Conservation (phyloP, 2,329 filamentous ascomycete species). For the Zymoseptoria tritici region DNA sequence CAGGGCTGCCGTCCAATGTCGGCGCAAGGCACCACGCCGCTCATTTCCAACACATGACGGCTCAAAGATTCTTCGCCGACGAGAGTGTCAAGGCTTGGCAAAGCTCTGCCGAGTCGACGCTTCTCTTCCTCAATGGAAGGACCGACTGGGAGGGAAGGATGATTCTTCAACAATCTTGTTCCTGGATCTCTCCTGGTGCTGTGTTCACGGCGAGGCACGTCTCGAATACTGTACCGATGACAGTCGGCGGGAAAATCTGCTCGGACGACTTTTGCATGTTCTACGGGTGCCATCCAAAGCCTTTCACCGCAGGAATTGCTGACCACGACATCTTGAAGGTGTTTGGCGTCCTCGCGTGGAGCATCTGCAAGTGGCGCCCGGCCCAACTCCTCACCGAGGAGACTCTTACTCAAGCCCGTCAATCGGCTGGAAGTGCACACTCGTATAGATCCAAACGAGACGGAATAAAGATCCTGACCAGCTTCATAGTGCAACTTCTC, state of each 20-base stretch:
- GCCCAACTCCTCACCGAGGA: neutral
- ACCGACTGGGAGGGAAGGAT: neutral
- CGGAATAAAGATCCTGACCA: no score
- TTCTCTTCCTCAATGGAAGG: neutral
- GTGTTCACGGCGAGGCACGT: neutral
- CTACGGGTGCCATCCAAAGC: neutral
- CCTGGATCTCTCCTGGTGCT: neutral
- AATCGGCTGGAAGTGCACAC: no score
- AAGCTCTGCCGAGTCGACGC: neutral
- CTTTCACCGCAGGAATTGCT: neutral
- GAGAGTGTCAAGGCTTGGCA: neutral
- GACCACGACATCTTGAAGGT: neutral
- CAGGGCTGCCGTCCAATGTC: neutral
- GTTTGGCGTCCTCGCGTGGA: neutral
- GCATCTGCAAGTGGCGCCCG: neutral
- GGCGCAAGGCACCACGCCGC: neutral
- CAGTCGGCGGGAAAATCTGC: no score
- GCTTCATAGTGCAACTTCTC: no score
- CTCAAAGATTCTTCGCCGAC: neutral
- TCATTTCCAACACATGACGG: neutral
- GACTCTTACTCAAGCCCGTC: no score
- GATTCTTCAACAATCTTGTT: neutral
- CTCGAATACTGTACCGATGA: no score
- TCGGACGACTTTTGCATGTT: neutral
- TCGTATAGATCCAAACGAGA: no score